Conservation (phyloP, 495 filamentous ascomycete genomes). For the Xanthoparmelia taractica region DNA sequence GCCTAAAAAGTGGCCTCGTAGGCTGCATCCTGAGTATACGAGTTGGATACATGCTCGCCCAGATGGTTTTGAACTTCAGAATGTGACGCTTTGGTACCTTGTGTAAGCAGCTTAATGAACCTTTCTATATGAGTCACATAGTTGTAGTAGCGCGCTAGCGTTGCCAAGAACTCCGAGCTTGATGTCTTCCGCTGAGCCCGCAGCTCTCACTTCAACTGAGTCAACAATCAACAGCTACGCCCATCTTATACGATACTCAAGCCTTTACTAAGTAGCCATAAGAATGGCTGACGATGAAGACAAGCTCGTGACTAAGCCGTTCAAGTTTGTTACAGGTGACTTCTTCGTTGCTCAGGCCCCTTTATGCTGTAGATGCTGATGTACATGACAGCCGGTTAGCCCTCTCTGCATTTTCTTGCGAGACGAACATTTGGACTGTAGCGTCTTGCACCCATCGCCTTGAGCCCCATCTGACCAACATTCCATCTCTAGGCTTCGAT, state of each 20-base stretch:
- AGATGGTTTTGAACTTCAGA: background rate
- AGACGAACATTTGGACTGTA: background rate
- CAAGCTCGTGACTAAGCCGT: constrained; percentile 93
- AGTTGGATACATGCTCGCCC: constrained; percentile 58
- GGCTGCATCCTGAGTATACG: constrained; percentile 49
- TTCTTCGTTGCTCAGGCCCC: constrained; percentile 26
- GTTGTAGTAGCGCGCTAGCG: background rate
- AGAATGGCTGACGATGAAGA: constrained; percentile 54
- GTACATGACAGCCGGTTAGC: constrained; percentile 42
- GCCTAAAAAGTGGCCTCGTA: constrained; percentile 58
- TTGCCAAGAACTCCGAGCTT: background rate
- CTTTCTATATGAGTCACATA: too few species aligned
- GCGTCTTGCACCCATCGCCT: background rate
- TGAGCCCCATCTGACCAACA: background rate
- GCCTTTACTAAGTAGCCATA: background rate
- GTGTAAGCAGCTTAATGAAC: too few species aligned
- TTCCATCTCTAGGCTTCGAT: constrained; percentile 67
- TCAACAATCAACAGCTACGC: background rate
- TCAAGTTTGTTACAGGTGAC: constrained; percentile 99
- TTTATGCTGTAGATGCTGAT: constrained; percentile 25
- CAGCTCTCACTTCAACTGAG: background rate
- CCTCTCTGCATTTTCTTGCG: background rate
- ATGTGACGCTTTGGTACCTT: background rate
- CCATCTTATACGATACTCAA: background rate
- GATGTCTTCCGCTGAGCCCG: background rate